Conservation (phyloP, 1,284 basidiomycete genomes). For the Lentinula novae-zelandiae region DNA sequence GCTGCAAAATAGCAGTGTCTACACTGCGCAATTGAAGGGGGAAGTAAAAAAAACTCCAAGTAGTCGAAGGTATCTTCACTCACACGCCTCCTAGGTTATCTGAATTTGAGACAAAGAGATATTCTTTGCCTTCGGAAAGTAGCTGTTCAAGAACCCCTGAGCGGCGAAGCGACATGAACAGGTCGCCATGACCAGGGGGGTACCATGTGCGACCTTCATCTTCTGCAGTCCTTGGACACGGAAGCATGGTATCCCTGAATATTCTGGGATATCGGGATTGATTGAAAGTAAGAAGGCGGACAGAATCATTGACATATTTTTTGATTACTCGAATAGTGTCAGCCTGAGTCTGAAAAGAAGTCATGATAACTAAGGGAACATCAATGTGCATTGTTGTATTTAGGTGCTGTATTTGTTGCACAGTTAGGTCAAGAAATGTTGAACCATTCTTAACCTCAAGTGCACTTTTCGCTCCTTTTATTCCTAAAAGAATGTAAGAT, state of each 20-base stretch:
- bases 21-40: conserved; percentile 40
- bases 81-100: conserved; percentile 98
- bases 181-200: conserved; percentile 97
- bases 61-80: conserved; percentile 30
- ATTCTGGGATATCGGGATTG: conserved; percentile 98
- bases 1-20: conserved; percentile 80
- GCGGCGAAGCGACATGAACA: conserved; percentile 91
- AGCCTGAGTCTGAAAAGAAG: conserved; percentile 98
- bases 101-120: conserved; percentile 98
- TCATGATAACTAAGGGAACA: conserved; percentile 98
- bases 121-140: conserved; percentile 94
- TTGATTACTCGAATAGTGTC: conserved; percentile 97
- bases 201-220: conserved; percentile 98
- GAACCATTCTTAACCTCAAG: conserved; percentile 94
- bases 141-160: conserved; percentile 96
- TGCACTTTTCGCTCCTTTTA: conserved; percentile 90
- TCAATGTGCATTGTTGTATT: conserved; percentile 70
- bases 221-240: conserved; percentile 80
- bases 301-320: conserved; percentile 98
- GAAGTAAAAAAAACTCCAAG: not conserved
- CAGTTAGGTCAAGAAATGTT: conserved; percentile 97
- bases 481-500: conserved; percentile 40
- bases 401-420: conserved; percentile 92
- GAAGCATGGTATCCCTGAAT: conserved; percentile 90
- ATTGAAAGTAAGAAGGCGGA: conserved; percentile 94